Evolutionary conservation across 805 yeast genomes (phyloP).

Genomic region (Tetrapisispora taiwanensis): DNA sequence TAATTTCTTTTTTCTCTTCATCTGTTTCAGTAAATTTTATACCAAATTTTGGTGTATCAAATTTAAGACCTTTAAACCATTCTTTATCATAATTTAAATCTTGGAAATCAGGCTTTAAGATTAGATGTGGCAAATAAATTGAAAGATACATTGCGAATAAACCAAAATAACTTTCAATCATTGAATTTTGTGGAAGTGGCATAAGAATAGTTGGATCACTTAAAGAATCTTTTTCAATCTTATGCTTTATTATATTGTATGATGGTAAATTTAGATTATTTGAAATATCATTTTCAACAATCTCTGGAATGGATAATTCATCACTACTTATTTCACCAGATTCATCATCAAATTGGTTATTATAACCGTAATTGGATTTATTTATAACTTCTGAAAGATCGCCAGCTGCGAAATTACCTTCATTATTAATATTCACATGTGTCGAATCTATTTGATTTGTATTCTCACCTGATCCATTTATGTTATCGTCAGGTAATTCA

Average conservation of each 20-base stretch:
- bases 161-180: slow-evolving; percentile 24
- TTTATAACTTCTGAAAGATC: slow-evolving; percentile 4
- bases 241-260: slow-evolving; percentile 2
- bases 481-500: slow-evolving; percentile 11
- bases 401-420: neutral
- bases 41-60: slow-evolving; percentile 7
- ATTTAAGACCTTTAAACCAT: slow-evolving; percentile 20
- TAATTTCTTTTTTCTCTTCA: neutral
- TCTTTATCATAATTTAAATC: slow-evolving; percentile 16
- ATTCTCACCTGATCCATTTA: neutral
- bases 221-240: neutral
- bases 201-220: slow-evolving; percentile 19
- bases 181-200: slow-evolving; percentile 18
- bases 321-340: neutral
- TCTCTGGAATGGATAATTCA: neutral
- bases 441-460: neutral
- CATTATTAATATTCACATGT: slow-evolving; percentile 1
- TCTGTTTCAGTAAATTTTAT: slow-evolving; percentile 6
- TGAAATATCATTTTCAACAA: slow-evolving; percentile 1
- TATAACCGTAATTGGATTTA: neutral
- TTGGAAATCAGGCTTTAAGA: slow-evolving; percentile 18
- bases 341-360: neutral
- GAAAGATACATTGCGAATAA: slow-evolving; percentile 17
- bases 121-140: slow-evolving; percentile 16
- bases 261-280: neutral